These are phyloP conservation scores for Aquanectria penicillioides DNA, from an alignment of 2,329 filamentous ascomycete species.

Conservation along the genomic window DNA sequence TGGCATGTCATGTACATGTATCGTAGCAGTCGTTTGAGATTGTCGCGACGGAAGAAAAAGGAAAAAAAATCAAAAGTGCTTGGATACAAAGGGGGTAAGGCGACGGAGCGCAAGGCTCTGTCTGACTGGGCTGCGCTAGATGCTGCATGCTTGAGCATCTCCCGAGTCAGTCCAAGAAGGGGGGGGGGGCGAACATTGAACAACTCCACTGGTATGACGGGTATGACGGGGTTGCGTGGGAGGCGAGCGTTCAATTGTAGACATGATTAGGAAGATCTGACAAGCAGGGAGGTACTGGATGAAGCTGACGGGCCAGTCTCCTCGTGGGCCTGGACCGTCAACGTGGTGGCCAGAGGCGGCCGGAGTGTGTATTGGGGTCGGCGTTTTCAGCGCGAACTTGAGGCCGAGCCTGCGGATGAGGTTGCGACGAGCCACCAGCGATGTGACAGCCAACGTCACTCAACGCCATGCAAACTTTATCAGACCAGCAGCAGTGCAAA, in stretches of 20 bases:
- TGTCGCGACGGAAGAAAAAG: background rate
- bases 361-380: conserved; percentile 10
- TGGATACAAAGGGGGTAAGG: too few relatives aligned
- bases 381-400: conserved; percentile 30
- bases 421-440: conserved; percentile 9
- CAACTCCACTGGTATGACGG: too few relatives aligned
- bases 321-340: background rate
- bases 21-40: too few relatives aligned
- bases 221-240: too few relatives aligned
- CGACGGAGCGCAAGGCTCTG: too few relatives aligned
- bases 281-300: conserved; percentile 6
- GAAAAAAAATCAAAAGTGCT: too few relatives aligned
- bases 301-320: conserved; percentile 14
- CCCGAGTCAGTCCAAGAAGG: too few relatives aligned
- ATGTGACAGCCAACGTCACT: conserved; percentile 20
- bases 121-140: too few relatives aligned
- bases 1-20: too few relatives aligned
- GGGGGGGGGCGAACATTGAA: too few relatives aligned
- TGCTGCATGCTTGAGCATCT: too few relatives aligned
- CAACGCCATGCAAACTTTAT: conserved; percentile 16
- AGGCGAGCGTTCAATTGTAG: too few relatives aligned
- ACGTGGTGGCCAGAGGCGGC: background rate
- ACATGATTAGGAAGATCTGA: conserved; percentile 25
- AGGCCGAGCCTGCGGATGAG: conserved; percentile 24
- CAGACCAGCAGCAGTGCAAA: background rate